Percentiles rank a stretch among this genome's conserved stretches.
Conservation (phyloP, 2,329 filamentous ascomycete species). For the Talaromyces sp. region DNA sequence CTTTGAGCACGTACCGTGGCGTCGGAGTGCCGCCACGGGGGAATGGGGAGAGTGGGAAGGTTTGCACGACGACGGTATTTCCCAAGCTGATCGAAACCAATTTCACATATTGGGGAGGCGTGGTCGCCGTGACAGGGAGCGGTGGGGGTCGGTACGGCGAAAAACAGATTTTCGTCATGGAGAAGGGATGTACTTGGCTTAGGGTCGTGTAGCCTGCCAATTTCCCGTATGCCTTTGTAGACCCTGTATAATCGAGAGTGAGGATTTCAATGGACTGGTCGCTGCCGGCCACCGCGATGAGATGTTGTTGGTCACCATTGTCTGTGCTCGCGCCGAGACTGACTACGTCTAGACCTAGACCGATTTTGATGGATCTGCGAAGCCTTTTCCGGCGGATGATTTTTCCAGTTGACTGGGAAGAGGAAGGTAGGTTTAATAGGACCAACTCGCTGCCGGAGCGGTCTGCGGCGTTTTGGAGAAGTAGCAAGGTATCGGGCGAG, state of each 20-base stretch:
- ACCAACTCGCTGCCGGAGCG: conserved; percentile 53
- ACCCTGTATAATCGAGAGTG: conserved; percentile 64
- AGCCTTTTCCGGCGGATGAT: conserved; percentile 55
- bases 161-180: conserved; percentile 54
- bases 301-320: conserved; percentile 67
- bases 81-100: conserved; percentile 78
- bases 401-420: conserved; percentile 29
- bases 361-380: conserved; percentile 65
- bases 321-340: conserved; percentile 55
- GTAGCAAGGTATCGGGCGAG: conserved; percentile 48
- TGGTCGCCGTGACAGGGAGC: conserved; percentile 44
- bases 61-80: conserved; percentile 75
- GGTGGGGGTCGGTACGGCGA: conserved; percentile 50
- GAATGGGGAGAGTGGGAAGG: conserved; percentile 57
- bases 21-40: conserved; percentile 39
- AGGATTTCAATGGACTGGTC: conserved; percentile 74
- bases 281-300: conserved; percentile 74
- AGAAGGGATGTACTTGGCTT: conserved; percentile 52
- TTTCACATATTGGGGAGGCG: conserved; percentile 60
- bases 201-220: conserved; percentile 50
- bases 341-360: conserved; percentile 72
- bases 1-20: conserved; percentile 66
- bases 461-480: conserved; percentile 54
- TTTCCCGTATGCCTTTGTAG: conserved; percentile 35
- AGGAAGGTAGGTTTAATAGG: conserved; percentile 37